Conservation (phyloP, 148 eudicot genomes). For the Fagopyrum homotropicum region DNA sequence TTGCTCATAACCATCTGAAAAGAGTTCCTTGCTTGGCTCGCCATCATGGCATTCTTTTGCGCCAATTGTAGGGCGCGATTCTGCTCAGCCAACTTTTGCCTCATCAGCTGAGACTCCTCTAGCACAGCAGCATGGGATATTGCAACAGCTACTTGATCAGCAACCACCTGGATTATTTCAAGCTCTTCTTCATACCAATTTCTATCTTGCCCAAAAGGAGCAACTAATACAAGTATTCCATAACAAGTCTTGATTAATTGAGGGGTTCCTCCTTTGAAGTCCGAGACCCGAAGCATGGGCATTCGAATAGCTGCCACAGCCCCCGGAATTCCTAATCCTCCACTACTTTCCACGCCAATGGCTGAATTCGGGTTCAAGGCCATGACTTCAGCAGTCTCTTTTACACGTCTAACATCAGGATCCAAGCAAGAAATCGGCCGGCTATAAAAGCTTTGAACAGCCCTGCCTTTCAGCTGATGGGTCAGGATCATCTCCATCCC, state of each 20-base stretch:
- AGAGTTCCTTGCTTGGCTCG: slow-evolving; percentile 32
- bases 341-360: background rate
- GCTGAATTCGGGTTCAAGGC: background rate
- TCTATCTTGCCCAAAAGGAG: background rate
- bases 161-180: slow-evolving; percentile 12
- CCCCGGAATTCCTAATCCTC: background rate
- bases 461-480: slow-evolving; percentile 28
- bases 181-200: slow-evolving; percentile 10
- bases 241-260: background rate
- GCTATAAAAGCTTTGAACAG: background rate
- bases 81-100: slow-evolving; percentile 13
- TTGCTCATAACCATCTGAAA: slow-evolving; percentile 84
- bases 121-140: slow-evolving; percentile 15
- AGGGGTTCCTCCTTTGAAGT: background rate
- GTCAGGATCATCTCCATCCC: slow-evolving; percentile 37
- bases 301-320: slow-evolving; percentile 5
- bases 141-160: slow-evolving; percentile 18
- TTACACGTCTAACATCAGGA: slow-evolving; percentile 2
- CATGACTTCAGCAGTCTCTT: background rate
- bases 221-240: slow-evolving; percentile 6
- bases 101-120: slow-evolving; percentile 13
- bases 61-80: slow-evolving; percentile 11
- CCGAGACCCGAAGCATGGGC: background rate
- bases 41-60: slow-evolving; percentile 8
- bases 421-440: background rate